phyloP scores from a whole-genome alignment of 2,329 filamentous ascomycete species.

The Trichophyton simii region DNA sequence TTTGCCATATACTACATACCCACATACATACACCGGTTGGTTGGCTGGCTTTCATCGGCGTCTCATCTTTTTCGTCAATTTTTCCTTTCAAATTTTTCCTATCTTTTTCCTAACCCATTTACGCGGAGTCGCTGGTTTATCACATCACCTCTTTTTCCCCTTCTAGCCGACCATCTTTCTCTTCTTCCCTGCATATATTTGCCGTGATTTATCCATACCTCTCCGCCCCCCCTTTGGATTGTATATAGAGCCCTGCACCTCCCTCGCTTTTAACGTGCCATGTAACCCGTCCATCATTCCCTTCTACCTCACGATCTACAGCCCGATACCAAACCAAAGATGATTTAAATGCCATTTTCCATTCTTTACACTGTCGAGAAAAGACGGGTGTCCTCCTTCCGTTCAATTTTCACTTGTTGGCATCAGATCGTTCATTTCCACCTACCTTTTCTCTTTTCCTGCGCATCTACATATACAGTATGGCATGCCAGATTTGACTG shows the following conservation, averaged over 20 bases:
- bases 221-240: background rate
- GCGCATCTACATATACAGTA: background rate
- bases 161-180: background rate
- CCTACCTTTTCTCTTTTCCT: background rate
- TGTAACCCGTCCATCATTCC: background rate
- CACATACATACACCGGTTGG: background rate
- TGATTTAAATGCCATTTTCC: too few species aligned
- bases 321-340: too few species aligned
- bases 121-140: background rate
- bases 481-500: background rate
- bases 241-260: background rate
- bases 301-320: background rate
- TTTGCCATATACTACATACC: background rate
- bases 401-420: too few species aligned
- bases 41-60: background rate
- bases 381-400: too few species aligned
- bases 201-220: background rate
- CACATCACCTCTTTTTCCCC: background rate
- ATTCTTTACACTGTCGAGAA: too few species aligned
- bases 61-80: background rate
- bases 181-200: conserved; percentile 1
- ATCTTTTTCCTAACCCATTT: background rate
- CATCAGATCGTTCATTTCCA: too few species aligned
- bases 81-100: background rate
- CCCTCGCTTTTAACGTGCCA: background rate